A percentile compares a stretch with the other conserved stretches of the same genome.
Conservation (phyloP, 805 yeast genomes). For the Suhomyces tanzawaensis region DNA sequence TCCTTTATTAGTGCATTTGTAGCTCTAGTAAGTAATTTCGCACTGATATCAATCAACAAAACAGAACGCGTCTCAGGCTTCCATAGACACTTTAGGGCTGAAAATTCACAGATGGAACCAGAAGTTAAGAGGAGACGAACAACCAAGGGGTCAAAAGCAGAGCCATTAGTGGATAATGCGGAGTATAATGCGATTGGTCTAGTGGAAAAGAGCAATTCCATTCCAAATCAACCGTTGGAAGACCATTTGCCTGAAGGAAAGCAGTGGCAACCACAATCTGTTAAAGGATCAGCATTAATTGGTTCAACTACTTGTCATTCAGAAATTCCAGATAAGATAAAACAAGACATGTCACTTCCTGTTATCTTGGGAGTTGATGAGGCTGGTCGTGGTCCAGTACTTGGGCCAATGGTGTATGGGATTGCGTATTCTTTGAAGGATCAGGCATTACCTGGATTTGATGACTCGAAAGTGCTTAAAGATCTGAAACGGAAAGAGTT, state of each 20-base stretch:
- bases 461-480: conserved; percentile 86
- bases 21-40: neutral
- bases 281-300: conserved; percentile 23
- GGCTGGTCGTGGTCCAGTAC: conserved; percentile 97
- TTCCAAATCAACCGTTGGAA: no score
- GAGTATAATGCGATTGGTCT: no score
- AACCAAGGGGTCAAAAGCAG: neutral
- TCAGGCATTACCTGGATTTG: conserved; percentile 67
- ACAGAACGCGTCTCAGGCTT: no score
- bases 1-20: no score
- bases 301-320: conserved; percentile 50
- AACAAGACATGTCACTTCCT: conserved; percentile 30
- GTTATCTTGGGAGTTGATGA: conserved; percentile 90
- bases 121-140: neutral
- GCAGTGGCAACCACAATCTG: conserved; percentile 36
- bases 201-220: no score
- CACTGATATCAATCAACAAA: no score
- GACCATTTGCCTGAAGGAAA: no score
- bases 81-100: no score
- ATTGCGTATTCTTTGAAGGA: conserved; percentile 68
- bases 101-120: conserved; percentile 2
- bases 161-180: no score
- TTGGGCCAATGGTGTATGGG: conserved; percentile 98
- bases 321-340: conserved; percentile 43
- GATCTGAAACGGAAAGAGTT: conserved; percentile 66